Conservation (phyloP, 805 yeast species). For the Yarrowia sp. region DNA sequence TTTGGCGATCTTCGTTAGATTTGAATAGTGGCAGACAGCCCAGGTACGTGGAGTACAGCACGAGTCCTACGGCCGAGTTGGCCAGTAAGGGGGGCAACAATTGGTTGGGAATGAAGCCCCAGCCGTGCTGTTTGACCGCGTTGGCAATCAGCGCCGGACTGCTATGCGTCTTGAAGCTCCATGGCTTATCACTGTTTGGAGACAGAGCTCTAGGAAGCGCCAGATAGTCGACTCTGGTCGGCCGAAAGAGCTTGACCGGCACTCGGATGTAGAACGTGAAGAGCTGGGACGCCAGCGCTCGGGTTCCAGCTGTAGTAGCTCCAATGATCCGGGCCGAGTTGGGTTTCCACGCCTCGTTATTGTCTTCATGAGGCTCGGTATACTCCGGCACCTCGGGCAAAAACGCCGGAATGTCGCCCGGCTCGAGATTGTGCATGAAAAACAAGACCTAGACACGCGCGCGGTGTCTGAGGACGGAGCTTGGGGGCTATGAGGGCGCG, state of each 20-base stretch:
- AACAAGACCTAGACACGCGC: not conserved
- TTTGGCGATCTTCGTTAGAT: constrained; percentile 42
- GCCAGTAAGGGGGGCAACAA: constrained; percentile 88
- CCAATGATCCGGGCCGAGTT: constrained; percentile 60
- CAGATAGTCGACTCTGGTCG: constrained; percentile 76
- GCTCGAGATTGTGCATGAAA: constrained; percentile 32
- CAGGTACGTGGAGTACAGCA: constrained; percentile 83
- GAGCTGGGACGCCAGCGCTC: constrained; percentile 81
- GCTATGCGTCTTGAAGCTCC: constrained; percentile 70
- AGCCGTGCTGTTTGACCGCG: constrained; percentile 79
- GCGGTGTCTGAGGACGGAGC: too few species aligned
- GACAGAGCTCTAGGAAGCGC: constrained; percentile 51
- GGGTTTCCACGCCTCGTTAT: constrained; percentile 29
- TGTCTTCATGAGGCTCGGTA: constrained; percentile 5
- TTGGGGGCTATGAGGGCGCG: too few species aligned
- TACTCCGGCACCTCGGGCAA: constrained; percentile 14
- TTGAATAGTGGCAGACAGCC: constrained; percentile 48
- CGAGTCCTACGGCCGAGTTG: constrained; percentile 85
- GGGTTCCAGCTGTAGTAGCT: constrained; percentile 80
- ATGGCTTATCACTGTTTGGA: constrained; percentile 49
- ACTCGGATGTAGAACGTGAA: constrained; percentile 81
- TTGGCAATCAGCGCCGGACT: constrained; percentile 73
- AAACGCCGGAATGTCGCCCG: constrained; percentile 29
- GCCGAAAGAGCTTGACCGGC: constrained; percentile 83
- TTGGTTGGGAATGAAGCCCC: constrained; percentile 84